Evolutionary conservation across 2,329 filamentous ascomycete genomes (phyloP), one percentile per base, ranked within the genome.

Genomic region (Fusarium tupiense): DNA sequence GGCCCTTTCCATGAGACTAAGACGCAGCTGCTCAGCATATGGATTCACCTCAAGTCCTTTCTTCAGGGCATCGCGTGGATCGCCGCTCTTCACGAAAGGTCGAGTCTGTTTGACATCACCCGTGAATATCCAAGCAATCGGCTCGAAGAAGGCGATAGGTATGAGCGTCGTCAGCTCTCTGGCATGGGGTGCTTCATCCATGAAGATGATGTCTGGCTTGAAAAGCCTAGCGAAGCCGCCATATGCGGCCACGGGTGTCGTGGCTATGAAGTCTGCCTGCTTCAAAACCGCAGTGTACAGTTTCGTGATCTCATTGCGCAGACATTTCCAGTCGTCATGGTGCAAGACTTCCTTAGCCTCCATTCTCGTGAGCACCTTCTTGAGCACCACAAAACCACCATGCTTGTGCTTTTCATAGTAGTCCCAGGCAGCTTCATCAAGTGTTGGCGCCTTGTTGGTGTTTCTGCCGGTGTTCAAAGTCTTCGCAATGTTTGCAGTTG

Each of bases 141-240:
- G 85, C 6, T 81, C 79, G 53, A 83, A 86, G 35, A 82, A 84
- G 0, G 85, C 85, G 26, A 87, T 77, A 0, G 85, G 80, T 4
- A 87, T 86, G 24, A 87, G 73, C 0, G 83, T 84, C 0, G 85
- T 86, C 0, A 87, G 76, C 71, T 87, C 86, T 22, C 85, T 77
- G 0, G 84, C 84, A 50, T 87, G 85, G 0, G 85, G 83, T 0
- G 84, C 83, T 80, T 97, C 94, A 49, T 95, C 94, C 72, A 97
- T 93, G 79, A 97, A 95, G 2, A 96, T 90, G 72, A 97, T 91
- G 76, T 96, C 93, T 0, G 94, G 94, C 72, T 93, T 92, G 38
- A 95, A 94, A 12, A 94, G 77, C 5, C 78, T 80, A 1, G 80
- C 73, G 40, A 87, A 85, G 1, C 77, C 73, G 0, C 81, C 81